Conservation (phyloP, 345 rosid genomes). For the Linum lewisii region DNA sequence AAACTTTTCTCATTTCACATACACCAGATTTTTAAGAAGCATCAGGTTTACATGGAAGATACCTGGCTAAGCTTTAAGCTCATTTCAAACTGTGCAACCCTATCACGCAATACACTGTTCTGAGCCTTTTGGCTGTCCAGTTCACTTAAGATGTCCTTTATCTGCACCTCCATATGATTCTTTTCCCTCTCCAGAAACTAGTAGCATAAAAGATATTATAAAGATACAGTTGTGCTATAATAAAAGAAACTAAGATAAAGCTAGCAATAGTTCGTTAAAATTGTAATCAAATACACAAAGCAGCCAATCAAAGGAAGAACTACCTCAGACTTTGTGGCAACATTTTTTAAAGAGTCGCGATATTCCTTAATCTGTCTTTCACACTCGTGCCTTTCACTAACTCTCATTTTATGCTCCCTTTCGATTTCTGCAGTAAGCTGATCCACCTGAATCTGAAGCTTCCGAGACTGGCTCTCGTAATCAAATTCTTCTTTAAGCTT, state of each 20-base stretch:
- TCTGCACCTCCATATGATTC: conserved; percentile 34
- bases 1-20: too few relatives aligned
- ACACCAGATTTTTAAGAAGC: neutral
- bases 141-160: conserved; percentile 39
- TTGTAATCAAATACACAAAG: conserved; percentile 4
- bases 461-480: conserved; percentile 81
- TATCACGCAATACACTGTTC: conserved; percentile 35
- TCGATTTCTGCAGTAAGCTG: conserved; percentile 80
- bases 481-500: conserved; percentile 94
- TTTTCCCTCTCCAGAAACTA: conserved; percentile 78
- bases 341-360: conserved; percentile 35
- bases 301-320: conserved; percentile 20
- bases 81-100: conserved; percentile 41
- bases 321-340: conserved; percentile 74
- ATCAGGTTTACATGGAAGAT: conserved; percentile 4
- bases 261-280: conserved; percentile 4
- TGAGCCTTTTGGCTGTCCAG: conserved; percentile 52
- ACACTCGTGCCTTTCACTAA: conserved; percentile 37
- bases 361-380: conserved; percentile 51
- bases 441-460: conserved; percentile 74
- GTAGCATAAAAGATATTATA: conserved; percentile 7
- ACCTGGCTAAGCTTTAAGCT: conserved; percentile 51
- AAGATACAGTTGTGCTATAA: conserved; percentile 2
- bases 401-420: conserved; percentile 63
- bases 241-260: neutral